phyloP scores from a whole-genome alignment of 2,329 filamentous ascomycete species.

The Diplodia corticola region DNA sequence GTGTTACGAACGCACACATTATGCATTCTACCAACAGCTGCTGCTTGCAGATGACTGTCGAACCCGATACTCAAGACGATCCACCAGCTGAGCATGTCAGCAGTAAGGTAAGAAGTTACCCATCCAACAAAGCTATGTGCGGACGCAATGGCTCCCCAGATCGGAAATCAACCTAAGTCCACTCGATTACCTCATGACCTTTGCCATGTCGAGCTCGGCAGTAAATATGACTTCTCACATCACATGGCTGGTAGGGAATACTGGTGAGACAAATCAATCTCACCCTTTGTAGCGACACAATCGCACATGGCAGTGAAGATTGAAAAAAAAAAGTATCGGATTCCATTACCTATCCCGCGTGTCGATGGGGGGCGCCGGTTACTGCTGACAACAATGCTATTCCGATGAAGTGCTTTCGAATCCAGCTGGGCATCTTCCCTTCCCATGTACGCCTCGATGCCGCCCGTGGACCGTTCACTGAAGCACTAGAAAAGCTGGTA shows the following conservation, averaged over 20 bases:
- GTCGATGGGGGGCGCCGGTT: not conserved
- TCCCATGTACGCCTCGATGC: constrained; percentile 13
- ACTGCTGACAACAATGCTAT: not conserved
- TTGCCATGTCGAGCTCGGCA: not conserved
- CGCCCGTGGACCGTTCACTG: constrained; percentile 15
- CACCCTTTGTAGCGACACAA: not conserved
- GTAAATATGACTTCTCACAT: not conserved
- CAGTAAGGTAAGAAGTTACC: not conserved
- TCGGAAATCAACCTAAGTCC: not conserved
- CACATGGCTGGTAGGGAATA: not conserved
- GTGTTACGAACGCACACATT: not conserved
- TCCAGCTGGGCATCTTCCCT: constrained; percentile 8
- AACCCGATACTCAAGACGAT: not conserved
- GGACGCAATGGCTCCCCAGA: not conserved
- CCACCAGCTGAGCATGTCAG: not conserved
- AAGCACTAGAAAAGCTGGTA: constrained; percentile 14
- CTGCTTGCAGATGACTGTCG: not conserved
- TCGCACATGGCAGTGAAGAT: not conserved
- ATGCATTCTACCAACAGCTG: not conserved
- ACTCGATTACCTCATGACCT: not conserved
- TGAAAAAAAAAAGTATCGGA: constrained; percentile 2
- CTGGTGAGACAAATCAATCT: not conserved
- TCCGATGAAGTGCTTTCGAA: not conserved
- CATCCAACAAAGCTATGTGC: not conserved
- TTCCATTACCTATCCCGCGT: not conserved